Conservation (phyloP, 1,139 yeast genomes). For the Sugiyamaella xylanicola region DNA sequence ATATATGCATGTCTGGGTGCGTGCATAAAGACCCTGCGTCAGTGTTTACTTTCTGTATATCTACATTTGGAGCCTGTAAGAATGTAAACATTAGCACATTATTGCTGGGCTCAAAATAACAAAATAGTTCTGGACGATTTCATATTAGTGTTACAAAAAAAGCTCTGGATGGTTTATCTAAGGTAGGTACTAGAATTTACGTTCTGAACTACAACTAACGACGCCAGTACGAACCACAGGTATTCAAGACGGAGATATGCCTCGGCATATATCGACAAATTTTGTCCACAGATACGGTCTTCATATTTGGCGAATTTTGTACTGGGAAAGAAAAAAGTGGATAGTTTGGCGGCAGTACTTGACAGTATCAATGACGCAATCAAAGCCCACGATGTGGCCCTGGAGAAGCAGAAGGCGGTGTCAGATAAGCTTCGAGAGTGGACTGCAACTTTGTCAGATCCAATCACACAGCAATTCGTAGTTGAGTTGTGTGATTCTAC, state of each 20-base stretch:
- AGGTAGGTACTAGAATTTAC: too few species aligned
- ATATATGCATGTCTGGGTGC: too few species aligned
- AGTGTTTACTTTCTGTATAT: too few species aligned
- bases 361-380: constrained; percentile 4
- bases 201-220: too few species aligned
- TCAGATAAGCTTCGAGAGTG: constrained; percentile 5
- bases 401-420: constrained; percentile 8
- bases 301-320: neutral
- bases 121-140: too few species aligned
- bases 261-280: neutral
- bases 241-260: neutral
- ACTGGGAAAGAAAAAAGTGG: neutral
- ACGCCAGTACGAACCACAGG: too few species aligned
- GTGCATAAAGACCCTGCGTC: too few species aligned
- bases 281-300: neutral
- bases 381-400: constrained; percentile 3
- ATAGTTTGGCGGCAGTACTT: constrained; percentile 2
- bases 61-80: too few species aligned
- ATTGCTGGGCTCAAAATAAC: too few species aligned
- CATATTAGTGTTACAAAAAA: too few species aligned
- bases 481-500: constrained; percentile 4
- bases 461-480: neutral
- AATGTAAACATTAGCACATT: too few species aligned
- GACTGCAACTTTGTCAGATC: constrained; percentile 4
- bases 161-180: too few species aligned